Conservation (phyloP, 345 rosid species). For the Dipteronia sinensis region DNA sequence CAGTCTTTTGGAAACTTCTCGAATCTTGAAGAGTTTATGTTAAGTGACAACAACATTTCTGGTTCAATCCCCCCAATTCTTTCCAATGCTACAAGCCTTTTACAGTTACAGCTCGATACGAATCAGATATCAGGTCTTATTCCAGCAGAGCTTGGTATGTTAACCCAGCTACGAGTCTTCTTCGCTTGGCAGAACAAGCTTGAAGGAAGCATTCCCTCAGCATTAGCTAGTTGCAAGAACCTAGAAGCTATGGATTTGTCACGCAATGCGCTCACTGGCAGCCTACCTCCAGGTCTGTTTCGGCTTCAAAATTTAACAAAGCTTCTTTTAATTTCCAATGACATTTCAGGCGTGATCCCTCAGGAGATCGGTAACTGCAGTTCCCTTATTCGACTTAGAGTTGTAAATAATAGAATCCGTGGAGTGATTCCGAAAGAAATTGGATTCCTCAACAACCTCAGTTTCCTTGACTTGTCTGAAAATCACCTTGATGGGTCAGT, state of each 20-base stretch:
- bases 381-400: slow-evolving; percentile 62
- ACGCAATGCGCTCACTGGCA: slow-evolving; percentile 67
- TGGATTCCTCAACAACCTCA: slow-evolving; percentile 58
- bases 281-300: slow-evolving; percentile 65
- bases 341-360: slow-evolving; percentile 70
- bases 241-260: slow-evolving; percentile 74
- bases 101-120: slow-evolving; percentile 75
- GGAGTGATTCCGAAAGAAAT: slow-evolving; percentile 74
- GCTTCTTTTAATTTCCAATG: slow-evolving; percentile 73
- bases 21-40: slow-evolving; percentile 74
- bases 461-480: slow-evolving; percentile 69
- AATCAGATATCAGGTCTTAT: slow-evolving; percentile 75
- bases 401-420: slow-evolving; percentile 55
- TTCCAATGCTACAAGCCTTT: slow-evolving; percentile 57
- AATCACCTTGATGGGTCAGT: slow-evolving; percentile 65
- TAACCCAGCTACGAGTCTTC: slow-evolving; percentile 64
- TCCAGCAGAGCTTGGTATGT: slow-evolving; percentile 68
- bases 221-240: slow-evolving; percentile 60
- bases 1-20: slow-evolving; percentile 62
- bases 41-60: slow-evolving; percentile 76
- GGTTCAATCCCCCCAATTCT: slow-evolving; percentile 78
- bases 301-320: slow-evolving; percentile 72
- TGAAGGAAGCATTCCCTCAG: slow-evolving; percentile 67
- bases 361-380: slow-evolving; percentile 66
- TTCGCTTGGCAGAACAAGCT: slow-evolving; percentile 85